phyloP scores from a whole-genome alignment of 2,329 filamentous ascomycete genomes.

The Cladosporium sp. region DNA sequence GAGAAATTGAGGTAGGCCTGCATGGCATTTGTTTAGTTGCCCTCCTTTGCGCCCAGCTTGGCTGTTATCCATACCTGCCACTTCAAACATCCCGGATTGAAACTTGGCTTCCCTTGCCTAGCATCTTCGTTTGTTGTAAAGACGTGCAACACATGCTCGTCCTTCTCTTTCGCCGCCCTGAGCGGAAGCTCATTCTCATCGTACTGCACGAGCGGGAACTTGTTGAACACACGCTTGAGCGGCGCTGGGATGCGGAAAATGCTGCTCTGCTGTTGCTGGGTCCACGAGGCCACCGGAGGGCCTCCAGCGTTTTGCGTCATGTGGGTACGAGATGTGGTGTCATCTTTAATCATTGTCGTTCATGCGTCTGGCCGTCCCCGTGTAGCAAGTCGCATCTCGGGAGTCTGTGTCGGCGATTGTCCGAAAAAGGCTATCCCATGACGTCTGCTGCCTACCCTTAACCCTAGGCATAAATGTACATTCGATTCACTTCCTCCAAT shows the following conservation, averaged over 20 bases:
- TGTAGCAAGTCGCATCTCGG: neutral
- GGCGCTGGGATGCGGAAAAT: conserved; percentile 63
- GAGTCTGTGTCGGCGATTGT: conserved; percentile 1
- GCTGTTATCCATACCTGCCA: conserved; percentile 69
- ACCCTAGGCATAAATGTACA: neutral
- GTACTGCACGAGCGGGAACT: conserved; percentile 74
- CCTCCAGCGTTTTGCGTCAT: conserved; percentile 14
- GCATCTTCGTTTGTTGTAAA: conserved; percentile 68
- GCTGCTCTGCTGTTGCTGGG: conserved; percentile 13
- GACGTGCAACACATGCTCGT: conserved; percentile 64
- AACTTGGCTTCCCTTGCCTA: conserved; percentile 62
- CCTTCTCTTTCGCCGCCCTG: conserved; percentile 47
- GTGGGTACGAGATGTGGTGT: conserved; percentile 5
- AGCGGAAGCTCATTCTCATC: conserved; percentile 69
- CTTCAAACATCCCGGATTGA: conserved; percentile 89
- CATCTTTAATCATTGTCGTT: conserved; percentile 4
- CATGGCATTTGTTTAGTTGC: neutral
- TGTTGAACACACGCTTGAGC: conserved; percentile 77
- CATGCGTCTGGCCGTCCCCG: neutral
- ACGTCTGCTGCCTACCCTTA: neutral
- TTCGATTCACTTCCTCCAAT: too few species aligned
- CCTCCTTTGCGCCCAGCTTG: neutral
- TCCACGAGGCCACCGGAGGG: conserved; percentile 13
- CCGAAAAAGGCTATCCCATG: neutral
- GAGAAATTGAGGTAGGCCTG: conserved; percentile 81